Conservation (phyloP, 2,329 filamentous ascomycete genomes). For the Ophiocordyceps camponoti-saundersi region DNA sequence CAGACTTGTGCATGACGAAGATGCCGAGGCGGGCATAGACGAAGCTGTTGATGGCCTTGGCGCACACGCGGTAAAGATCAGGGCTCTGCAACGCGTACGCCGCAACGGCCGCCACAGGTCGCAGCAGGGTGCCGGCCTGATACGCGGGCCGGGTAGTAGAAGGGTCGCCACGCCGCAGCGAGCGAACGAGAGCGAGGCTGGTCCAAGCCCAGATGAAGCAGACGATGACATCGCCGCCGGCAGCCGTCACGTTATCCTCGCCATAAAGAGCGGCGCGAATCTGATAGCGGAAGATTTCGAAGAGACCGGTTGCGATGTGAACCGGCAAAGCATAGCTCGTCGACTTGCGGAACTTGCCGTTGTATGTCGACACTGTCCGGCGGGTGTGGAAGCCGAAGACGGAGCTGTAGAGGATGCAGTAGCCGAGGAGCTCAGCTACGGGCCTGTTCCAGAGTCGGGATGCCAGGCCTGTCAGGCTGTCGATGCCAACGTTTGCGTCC, state of each 20-base stretch:
- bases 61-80: neutral
- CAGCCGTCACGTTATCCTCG: neutral
- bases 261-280: neutral
- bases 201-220: conserved; percentile 1
- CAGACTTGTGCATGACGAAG: conserved; percentile 1
- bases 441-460: neutral
- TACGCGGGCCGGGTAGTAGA: conserved; percentile 1
- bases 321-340: neutral
- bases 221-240: neutral
- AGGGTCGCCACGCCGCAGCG: neutral
- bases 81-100: neutral
- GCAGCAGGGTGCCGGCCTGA: neutral
- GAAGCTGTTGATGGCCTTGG: conserved; percentile 1
- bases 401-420: neutral
- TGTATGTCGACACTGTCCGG: neutral
- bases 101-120: neutral
- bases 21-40: neutral
- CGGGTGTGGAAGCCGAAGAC: neutral
- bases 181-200: neutral
- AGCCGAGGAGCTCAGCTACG: neutral
- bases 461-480: neutral
- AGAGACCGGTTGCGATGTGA: conserved; percentile 1
- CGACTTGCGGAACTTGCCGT: conserved; percentile 1
- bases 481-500: neutral
- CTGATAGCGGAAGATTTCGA: conserved; percentile 1